Evolutionary conservation across 2,329 filamentous ascomycete species (phyloP).

Genomic region (Talaromyces sp.): DNA sequence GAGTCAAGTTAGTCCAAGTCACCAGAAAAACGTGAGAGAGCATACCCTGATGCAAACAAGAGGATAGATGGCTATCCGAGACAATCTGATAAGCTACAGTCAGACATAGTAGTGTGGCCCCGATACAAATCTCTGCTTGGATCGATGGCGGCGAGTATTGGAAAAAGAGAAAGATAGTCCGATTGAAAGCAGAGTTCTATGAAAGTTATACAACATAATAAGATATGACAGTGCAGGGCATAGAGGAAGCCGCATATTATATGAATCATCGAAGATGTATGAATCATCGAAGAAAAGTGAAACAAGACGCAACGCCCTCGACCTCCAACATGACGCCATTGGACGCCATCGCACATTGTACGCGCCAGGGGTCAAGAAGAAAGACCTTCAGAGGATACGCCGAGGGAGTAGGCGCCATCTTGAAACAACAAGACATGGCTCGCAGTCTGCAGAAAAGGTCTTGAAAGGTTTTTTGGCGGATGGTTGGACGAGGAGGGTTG

Average conservation of each 20-base stretch:
- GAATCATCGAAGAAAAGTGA: neutral
- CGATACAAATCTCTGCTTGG: neutral
- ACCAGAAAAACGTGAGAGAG: neutral
- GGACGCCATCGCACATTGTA: neutral
- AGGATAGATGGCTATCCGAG: constrained; percentile 11
- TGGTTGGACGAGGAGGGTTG: constrained; percentile 8
- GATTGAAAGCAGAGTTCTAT: neutral
- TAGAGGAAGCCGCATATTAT: neutral
- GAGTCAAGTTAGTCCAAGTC: neutral
- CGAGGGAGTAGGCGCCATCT: neutral
- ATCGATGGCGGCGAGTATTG: neutral
- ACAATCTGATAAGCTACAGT: constrained; percentile 2
- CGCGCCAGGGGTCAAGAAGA: constrained; percentile 7
- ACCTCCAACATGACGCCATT: constrained; percentile 2
- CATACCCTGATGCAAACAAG: constrained; percentile 2
- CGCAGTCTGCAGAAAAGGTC: neutral
- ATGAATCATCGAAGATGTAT: neutral
- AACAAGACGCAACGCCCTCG: neutral
- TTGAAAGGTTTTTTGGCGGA: neutral
- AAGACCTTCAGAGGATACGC: neutral
- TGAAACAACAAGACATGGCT: constrained; percentile 9
- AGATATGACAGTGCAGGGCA: neutral
- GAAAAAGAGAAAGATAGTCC: neutral
- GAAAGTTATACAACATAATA: neutral
- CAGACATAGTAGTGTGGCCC: constrained; percentile 10